These are phyloP conservation scores for Trichoderma endophyticum DNA, from an alignment of 2,329 filamentous ascomycete species.

Conservation along the genomic window DNA sequence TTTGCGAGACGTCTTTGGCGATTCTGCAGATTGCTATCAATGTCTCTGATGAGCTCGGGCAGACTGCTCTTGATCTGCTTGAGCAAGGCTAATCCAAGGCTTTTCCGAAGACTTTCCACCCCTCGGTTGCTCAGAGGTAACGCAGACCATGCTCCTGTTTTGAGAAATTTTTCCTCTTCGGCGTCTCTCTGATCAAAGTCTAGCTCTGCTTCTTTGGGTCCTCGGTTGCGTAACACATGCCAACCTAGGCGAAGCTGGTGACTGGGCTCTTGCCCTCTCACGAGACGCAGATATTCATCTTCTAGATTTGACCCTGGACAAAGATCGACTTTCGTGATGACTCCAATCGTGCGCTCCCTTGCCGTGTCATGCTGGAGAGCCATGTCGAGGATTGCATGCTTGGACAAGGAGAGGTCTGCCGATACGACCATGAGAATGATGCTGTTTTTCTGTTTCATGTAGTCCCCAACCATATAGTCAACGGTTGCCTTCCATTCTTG, in stretches of 20 bases:
- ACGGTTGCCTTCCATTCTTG: slow-evolving; percentile 44
- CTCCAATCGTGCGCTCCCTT: slow-evolving; percentile 47
- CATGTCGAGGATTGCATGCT: slow-evolving; percentile 47
- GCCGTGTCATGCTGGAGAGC: slow-evolving; percentile 30
- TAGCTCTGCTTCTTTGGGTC: background rate
- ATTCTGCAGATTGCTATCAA: background rate
- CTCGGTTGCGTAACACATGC: slow-evolving; percentile 52
- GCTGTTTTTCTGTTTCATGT: slow-evolving; percentile 54
- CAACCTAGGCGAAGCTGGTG: slow-evolving; percentile 43
- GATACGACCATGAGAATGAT: slow-evolving; percentile 60
- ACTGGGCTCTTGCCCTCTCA: slow-evolving; percentile 39
- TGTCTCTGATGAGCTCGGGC: background rate
- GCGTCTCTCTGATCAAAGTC: background rate
- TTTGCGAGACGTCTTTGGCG: slow-evolving; percentile 12
- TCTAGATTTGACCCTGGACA: slow-evolving; percentile 26
- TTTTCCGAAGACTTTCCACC: background rate
- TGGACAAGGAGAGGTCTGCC: slow-evolving; percentile 48
- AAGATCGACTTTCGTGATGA: slow-evolving; percentile 56
- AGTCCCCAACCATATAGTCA: slow-evolving; percentile 46
- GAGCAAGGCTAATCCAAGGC: background rate
- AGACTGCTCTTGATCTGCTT: background rate
- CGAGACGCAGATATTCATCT: slow-evolving; percentile 39
- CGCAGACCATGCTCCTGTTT: background rate
- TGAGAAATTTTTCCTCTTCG: slow-evolving; percentile 18
- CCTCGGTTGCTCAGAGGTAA: background rate